A percentile compares a stretch with the other conserved stretches of the same genome.
Evolutionary conservation across 305 asterid species (phyloP).

Genomic region (Fraxinus sp.): DNA sequence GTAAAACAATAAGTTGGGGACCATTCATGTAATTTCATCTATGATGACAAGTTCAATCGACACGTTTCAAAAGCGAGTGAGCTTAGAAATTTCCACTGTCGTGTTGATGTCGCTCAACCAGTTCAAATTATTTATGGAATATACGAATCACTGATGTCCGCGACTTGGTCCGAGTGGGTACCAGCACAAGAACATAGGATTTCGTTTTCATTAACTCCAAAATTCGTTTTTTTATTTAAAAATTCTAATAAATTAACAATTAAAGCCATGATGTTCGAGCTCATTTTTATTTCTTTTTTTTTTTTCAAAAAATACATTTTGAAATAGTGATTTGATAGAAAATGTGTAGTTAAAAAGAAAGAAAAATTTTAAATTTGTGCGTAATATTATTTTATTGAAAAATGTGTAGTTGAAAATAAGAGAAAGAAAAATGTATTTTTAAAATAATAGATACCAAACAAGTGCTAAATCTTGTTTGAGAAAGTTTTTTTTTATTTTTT

Average conservation of each 20-base stretch:
- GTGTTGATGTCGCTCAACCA: not conserved
- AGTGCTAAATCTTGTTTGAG: not conserved
- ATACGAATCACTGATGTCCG: not conserved
- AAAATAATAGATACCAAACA: no score
- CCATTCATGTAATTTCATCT: not conserved
- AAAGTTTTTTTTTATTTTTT: no score
- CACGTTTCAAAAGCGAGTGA: not conserved
- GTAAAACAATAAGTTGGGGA: not conserved
- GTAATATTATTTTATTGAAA: no score
- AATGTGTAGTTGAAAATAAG: no score
- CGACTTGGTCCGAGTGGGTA: not conserved
- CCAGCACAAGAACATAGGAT: not conserved
- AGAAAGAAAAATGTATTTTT: no score
- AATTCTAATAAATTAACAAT: no score
- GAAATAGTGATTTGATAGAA: no score
- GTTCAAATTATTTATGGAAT: not conserved
- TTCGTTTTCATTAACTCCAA: not conserved
- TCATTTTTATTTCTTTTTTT: no score
- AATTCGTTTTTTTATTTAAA: not conserved
- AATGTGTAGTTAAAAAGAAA: no score
- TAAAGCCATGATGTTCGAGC: no score
- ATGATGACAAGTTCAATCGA: not conserved
- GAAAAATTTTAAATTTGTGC: no score
- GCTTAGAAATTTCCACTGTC: not conserved
- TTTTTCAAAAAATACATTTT: no score